These are phyloP conservation scores for Phytopythium oedochilum DNA, from an alignment of 352 stramenopile species.

Conservation along the genomic window DNA sequence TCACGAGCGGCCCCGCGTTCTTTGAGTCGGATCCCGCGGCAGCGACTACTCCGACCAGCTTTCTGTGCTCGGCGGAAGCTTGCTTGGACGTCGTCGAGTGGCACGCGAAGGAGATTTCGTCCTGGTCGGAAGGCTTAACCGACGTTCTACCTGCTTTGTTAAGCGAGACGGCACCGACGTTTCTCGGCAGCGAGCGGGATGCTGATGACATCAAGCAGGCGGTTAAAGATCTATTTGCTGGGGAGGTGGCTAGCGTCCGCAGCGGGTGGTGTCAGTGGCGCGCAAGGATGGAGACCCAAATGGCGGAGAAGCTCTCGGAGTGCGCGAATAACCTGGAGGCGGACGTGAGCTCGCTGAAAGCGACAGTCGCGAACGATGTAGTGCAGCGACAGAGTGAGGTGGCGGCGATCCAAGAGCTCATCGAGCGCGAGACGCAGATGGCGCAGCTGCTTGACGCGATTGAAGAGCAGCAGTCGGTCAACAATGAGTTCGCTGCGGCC, in stretches of 20 bases:
- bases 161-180: conserved; percentile 27
- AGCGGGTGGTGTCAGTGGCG: conserved; percentile 61
- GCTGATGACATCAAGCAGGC: conserved; percentile 24
- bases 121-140: conserved; percentile 34
- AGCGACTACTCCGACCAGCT: conserved; percentile 15
- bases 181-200: conserved; percentile 37
- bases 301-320: conserved; percentile 29
- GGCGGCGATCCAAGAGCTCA: conserved; percentile 52
- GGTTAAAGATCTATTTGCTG: conserved; percentile 40
- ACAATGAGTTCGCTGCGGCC: conserved; percentile 51
- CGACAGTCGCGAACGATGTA: conserved; percentile 24
- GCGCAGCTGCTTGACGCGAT: conserved; percentile 63
- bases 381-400: conserved; percentile 52
- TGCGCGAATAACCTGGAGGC: conserved; percentile 30
- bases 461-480: conserved; percentile 66
- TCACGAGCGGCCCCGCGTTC: conserved; percentile 11
- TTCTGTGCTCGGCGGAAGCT: conserved; percentile 28
- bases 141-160: conserved; percentile 50
- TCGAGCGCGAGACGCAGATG: conserved; percentile 72
- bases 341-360: conserved; percentile 41
- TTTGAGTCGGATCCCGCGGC: conserved; percentile 16
- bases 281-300: conserved; percentile 47
- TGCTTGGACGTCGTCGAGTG: conserved; percentile 41
- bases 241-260: conserved; percentile 43
- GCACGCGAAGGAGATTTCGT: conserved; percentile 39